Evolutionary conservation across 2,329 filamentous ascomycete species (phyloP), one percentile per base, ranked within the genome.

Genomic region (Cercospora canescens): DNA sequence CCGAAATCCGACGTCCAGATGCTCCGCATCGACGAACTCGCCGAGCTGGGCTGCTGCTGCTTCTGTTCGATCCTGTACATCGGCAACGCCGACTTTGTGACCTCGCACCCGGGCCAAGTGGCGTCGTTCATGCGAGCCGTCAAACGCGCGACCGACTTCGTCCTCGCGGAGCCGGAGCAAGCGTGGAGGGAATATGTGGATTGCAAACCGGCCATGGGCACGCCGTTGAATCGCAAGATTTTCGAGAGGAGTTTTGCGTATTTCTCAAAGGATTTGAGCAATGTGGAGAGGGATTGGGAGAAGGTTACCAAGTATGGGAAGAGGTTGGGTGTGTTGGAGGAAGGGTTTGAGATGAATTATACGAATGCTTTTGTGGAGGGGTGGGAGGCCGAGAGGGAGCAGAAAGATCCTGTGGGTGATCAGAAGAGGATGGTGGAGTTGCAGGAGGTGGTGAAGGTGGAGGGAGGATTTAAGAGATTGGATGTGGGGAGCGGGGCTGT

Each of bases 61-160:
- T 93, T 93, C 86, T 93, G 91, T 80, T 88, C 88, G 30, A 91
- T 93, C 77, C 83, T 93, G 45, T 93, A 93, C 83, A 93, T 93
- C 69, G 90, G 88, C 73, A 93, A 93, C 79, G 89, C 93, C 73
- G 75, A 75, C 8, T 93, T 93, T 80, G 78, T 93, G 52, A 76
- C 81, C n/a, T 81, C 86, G 66, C 87, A 92, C 79, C 87, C 87
- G 0, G 88, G 87, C 1, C 88, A 89, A 76, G 87, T 91, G 3
- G 79, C 79, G 65, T 85, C 86, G 50, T 93, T 93, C 80, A 83
- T 93, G 81, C 85, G 85, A 54, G 91, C 91, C 30, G 87, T 91
- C 75, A 93, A 93, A 83, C 85, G 83, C 45, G 90, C 90, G 2
- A 93, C 90, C 0, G 90, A 93, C 77, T 88, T 87, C 69, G 88